These are phyloP conservation scores for Phytophthora hibernalis DNA, from an alignment of 352 stramenopile genomes.

Conservation along the genomic window DNA sequence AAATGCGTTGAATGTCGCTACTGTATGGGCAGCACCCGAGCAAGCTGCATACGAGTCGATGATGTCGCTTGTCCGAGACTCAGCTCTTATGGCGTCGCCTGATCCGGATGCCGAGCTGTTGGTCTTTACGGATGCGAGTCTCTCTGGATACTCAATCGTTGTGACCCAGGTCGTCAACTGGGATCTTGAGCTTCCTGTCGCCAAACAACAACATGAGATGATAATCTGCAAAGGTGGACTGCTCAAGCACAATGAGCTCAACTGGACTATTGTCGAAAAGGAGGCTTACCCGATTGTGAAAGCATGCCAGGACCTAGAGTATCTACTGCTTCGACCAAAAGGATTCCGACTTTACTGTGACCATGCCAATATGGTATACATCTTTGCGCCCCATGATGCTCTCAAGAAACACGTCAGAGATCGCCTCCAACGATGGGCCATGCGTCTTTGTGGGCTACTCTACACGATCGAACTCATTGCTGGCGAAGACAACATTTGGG, in stretches of 20 bases:
- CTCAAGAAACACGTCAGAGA: constrained; percentile 20
- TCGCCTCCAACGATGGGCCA: constrained; percentile 24
- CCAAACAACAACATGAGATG: not conserved
- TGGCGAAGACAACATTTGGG: constrained; percentile 7
- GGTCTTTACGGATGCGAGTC: not conserved
- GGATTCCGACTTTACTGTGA: constrained; percentile 21
- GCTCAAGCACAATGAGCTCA: too few relatives aligned
- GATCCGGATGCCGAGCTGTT: constrained; percentile 4
- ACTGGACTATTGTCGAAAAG: not conserved
- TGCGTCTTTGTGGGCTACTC: constrained; percentile 7
- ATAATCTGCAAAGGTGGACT: not conserved
- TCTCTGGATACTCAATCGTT: not conserved
- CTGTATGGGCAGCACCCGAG: not conserved
- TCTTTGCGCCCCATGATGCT: constrained; percentile 19
- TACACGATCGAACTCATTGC: constrained; percentile 32
- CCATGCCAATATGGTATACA: constrained; percentile 25
- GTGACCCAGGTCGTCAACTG: not conserved
- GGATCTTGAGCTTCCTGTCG: not conserved
- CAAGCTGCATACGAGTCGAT: too few relatives aligned
- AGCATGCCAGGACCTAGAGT: not conserved
- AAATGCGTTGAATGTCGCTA: too few relatives aligned
- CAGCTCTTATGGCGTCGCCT: constrained; percentile 2
- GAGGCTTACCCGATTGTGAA: not conserved
- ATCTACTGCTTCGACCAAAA: not conserved
- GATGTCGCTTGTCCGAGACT: too few relatives aligned